Conservation (phyloP, 257 asterid genomes). For the Nicotiana undulata region DNA sequence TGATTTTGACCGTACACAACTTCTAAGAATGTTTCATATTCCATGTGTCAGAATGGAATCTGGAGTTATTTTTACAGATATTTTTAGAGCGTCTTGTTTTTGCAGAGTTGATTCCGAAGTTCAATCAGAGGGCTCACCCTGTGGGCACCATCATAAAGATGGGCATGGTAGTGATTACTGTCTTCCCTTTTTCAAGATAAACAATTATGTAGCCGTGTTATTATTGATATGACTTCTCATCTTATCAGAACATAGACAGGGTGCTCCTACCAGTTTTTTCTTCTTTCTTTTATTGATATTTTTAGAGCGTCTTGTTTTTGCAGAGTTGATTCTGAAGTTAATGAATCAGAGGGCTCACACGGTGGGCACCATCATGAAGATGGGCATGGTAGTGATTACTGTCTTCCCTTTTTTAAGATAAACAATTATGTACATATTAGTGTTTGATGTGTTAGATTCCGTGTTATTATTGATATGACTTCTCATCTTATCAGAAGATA, state of each 20-base stretch:
- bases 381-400: too few species aligned
- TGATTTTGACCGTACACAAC: too few species aligned
- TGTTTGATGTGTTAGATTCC: background rate
- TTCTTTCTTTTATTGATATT: too few species aligned
- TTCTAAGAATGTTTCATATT: background rate
- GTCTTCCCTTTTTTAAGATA: background rate
- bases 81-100: slow-evolving; percentile 4
- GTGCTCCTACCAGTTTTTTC: background rate
- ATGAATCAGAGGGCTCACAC: too few species aligned
- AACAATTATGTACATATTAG: background rate
- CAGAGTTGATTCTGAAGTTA: too few species aligned
- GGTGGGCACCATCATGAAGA: too few species aligned
- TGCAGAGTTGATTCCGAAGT: slow-evolving; percentile 80
- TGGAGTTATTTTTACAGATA: slow-evolving; percentile 6
- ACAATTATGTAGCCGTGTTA: background rate
- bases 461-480: background rate
- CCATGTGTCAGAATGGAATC: background rate
- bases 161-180: slow-evolving; percentile 44
- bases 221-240: background rate
- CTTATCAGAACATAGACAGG: background rate
- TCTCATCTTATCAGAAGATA: background rate
- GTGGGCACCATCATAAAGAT: slow-evolving; percentile 56
- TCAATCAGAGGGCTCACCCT: slow-evolving; percentile 52
- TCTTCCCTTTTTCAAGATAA: background rate
- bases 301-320: too few species aligned